Percentiles rank a stretch among this genome's conserved stretches.
phyloP scores from a whole-genome alignment of 257 asterid genomes.

The Euphrasia confusa region DNA sequence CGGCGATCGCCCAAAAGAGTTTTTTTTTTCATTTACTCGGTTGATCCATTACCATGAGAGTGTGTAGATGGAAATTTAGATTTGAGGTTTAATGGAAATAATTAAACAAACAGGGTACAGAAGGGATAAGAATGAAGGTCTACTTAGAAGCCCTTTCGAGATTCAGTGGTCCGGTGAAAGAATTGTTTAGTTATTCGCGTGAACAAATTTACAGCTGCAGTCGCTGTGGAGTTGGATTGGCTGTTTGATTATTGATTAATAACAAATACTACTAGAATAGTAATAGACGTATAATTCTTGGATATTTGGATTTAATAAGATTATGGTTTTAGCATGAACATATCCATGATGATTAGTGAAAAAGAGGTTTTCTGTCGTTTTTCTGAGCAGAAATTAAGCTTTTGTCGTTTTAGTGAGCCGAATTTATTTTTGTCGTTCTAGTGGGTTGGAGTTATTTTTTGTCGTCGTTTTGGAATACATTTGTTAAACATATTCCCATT shows the following conservation, averaged over 20 bases:
- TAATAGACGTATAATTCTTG: neutral
- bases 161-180: neutral
- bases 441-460: neutral
- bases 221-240: conserved; percentile 14
- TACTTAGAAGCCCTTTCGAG: conserved; percentile 15
- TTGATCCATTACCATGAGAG: neutral
- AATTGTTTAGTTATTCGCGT: neutral
- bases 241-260: neutral
- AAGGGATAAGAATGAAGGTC: conserved; percentile 20
- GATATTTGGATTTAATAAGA: conserved; percentile 3
- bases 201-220: conserved; percentile 3
- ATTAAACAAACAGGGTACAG: conserved; percentile 8
- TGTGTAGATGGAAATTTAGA: neutral
- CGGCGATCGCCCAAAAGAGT: too few species aligned
- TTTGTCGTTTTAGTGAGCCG: neutral
- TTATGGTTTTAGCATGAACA: neutral
- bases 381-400: neutral
- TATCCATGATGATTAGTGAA: neutral
- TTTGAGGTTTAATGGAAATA: neutral
- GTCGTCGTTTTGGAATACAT: neutral
- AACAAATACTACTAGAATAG: neutral
- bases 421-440: neutral
- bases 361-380: neutral
- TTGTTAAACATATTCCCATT: neutral
- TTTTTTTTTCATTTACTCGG: too few species aligned